Base-by-base conservation (phyloP, 1,284 basidiomycete species). In the Megacollybia platyphylla region DNA sequence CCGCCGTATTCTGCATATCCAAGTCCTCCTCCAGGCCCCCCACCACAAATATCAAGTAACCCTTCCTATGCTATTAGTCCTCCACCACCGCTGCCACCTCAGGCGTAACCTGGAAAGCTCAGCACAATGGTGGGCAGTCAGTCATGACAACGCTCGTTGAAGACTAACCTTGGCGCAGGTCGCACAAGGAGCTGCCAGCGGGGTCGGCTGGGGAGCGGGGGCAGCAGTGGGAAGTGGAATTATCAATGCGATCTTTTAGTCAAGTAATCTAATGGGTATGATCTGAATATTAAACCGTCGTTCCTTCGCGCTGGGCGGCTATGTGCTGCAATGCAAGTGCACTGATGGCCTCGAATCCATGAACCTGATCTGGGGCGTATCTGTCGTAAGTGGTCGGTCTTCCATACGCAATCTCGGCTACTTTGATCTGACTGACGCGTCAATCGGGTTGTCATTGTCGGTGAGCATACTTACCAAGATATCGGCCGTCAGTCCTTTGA, bases 401-500 rank as follows among this genome's bases (percentile, higher is more conserved):
- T 7, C 9, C 27, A 28, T 36, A 45, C 7, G 40, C 44, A 30
- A 84, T 61, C 29, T 70, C 58, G 0, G 79, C 79, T 0, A 70
- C 65, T 41, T 64, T 60, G 39, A 86, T 84, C 73, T 86, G 53
- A 9, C 24, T 29, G 30, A 17, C 29, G 29, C 38, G 7, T 43
- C 29, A 7, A 46, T 76, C 13, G 5, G 11, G 11, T 9, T 5
- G 36, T n/a, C 4, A 37, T 10, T 5, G n/a, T 10, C 11, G 20
- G 10, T 9, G 36, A 24, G 18, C 13, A 24, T 50, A 34, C 38
- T 7, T 52, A 87, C 84, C 42, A 88, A 61, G 10, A 92, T 82
- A 50, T 91, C 87, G 1, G 87, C 69, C 0, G 87, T 90, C 1
- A 91, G 61, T 0, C 88, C 88, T 55, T 87, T 87, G 50, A 91